phyloP scores from a whole-genome alignment of 1,284 basidiomycete species.

The Athelia sp. region DNA sequence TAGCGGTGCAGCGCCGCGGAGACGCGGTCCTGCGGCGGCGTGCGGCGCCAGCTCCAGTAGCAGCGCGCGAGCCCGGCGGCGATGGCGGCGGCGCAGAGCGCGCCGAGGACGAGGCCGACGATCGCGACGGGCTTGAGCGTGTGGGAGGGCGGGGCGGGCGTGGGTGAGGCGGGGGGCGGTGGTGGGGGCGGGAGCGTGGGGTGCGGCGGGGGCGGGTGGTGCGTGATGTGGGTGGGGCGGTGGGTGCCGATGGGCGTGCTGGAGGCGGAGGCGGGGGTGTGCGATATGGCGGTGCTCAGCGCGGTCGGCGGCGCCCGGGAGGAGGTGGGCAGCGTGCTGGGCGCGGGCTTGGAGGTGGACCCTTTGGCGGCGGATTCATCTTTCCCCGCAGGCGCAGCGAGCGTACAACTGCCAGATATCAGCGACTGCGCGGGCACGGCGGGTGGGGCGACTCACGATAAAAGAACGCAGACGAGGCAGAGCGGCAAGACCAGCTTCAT shows the following conservation, averaged over 20 bases:
- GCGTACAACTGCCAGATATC: too few relatives aligned
- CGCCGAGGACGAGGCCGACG: conserved; percentile 42
- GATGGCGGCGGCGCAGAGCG: conserved; percentile 29
- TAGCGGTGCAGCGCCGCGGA: conserved; percentile 36
- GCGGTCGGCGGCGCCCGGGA: too few relatives aligned
- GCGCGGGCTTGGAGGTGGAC: too few relatives aligned
- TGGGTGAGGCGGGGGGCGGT: too few relatives aligned
- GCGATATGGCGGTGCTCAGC: not conserved
- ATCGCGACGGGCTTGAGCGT: conserved; percentile 23
- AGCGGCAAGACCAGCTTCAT: not conserved
- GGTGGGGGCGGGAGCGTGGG: too few relatives aligned
- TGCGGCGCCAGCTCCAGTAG: conserved; percentile 35
- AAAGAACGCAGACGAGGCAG: not conserved
- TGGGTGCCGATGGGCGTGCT: not conserved
- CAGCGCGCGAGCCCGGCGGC: conserved; percentile 34
- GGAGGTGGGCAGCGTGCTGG: too few relatives aligned
- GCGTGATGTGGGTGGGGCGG: too few relatives aligned
- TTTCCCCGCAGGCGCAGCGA: too few relatives aligned
- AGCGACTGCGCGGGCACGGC: too few relatives aligned
- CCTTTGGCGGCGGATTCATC: too few relatives aligned
- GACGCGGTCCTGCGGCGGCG: conserved; percentile 41
- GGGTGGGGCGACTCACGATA: not conserved
- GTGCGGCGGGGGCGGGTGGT: too few relatives aligned
- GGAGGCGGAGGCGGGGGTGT: not conserved
- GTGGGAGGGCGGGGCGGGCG: too few relatives aligned